phyloP scores from a whole-genome alignment of 768 basidiomycete species.

The Boletellus sp. region DNA sequence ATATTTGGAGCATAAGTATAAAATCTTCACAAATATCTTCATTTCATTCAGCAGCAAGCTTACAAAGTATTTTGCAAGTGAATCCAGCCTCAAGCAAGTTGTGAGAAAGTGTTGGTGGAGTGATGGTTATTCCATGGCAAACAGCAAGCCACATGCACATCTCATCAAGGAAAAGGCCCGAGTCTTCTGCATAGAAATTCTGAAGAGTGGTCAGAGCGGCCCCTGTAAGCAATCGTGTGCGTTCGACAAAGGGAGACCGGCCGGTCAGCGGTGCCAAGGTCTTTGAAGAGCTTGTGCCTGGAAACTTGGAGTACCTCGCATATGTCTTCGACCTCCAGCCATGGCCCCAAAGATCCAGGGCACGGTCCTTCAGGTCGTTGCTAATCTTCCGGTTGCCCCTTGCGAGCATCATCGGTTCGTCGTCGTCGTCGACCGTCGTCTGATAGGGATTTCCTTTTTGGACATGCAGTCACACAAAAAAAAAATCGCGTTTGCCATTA shows the following conservation, averaged over 20 bases:
- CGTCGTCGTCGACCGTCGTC: too few species aligned
- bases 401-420: too few species aligned
- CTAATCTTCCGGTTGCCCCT: too few species aligned
- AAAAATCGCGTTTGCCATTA: too few species aligned
- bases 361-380: too few species aligned
- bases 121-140: constrained; percentile 23
- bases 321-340: too few species aligned
- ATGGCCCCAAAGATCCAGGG: too few species aligned
- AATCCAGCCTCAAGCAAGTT: constrained; percentile 12
- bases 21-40: not conserved
- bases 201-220: constrained; percentile 19
- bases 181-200: constrained; percentile 11
- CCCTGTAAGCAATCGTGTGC: constrained; percentile 12
- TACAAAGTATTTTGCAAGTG: not conserved
- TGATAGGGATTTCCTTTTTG: too few species aligned
- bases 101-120: constrained; percentile 9
- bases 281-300: constrained; percentile 19
- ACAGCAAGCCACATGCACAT: constrained; percentile 12
- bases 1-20: not conserved
- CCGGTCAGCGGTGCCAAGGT: constrained; percentile 11
- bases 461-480: too few species aligned
- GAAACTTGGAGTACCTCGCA: too few species aligned
- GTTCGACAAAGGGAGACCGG: constrained; percentile 20
- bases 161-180: constrained; percentile 1
- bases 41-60: not conserved